These are phyloP conservation scores for Epichloe uncinata DNA, from an alignment of 2,329 filamentous ascomycete genomes.

Conservation along the genomic window DNA sequence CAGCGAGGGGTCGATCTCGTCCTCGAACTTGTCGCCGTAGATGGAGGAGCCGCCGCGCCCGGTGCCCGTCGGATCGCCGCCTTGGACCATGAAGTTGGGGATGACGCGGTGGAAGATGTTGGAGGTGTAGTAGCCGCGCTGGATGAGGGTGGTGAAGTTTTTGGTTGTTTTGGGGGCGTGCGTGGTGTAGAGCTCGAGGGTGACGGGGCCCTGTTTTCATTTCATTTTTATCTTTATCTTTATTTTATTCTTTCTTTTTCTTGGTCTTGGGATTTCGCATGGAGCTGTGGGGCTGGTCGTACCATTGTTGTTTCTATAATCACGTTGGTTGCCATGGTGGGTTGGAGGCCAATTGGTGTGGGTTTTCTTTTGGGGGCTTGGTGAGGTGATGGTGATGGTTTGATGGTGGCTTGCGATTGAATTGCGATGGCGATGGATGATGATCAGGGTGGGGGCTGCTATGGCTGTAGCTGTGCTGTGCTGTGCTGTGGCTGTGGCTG, in stretches of 20 bases:
- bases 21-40: constrained; percentile 86
- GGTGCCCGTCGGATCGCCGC: constrained; percentile 86
- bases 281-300: constrained; percentile 11
- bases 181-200: constrained; percentile 75
- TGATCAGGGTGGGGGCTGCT: too few relatives aligned
- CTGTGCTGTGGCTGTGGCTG: background rate
- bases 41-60: constrained; percentile 80
- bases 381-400: background rate
- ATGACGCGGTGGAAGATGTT: constrained; percentile 91
- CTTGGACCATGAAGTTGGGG: constrained; percentile 91
- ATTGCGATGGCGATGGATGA: too few relatives aligned
- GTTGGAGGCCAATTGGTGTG: background rate
- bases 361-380: background rate
- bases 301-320: constrained; percentile 80
- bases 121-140: constrained; percentile 76
- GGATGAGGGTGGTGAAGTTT: constrained; percentile 72
- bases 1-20: constrained; percentile 67
- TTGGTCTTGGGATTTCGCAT: too few relatives aligned
- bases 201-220: constrained; percentile 58
- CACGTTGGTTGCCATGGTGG: constrained; percentile 60
- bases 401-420: background rate
- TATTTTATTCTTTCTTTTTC: too few relatives aligned
- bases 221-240: too few relatives aligned
- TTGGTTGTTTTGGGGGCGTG: constrained; percentile 84
- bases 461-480: background rate